Evolutionary conservation across 192 early-diverging fungal genomes (phyloP), one percentile per base, ranked within the genome.

Genomic region (Thamnidium elegans): DNA sequence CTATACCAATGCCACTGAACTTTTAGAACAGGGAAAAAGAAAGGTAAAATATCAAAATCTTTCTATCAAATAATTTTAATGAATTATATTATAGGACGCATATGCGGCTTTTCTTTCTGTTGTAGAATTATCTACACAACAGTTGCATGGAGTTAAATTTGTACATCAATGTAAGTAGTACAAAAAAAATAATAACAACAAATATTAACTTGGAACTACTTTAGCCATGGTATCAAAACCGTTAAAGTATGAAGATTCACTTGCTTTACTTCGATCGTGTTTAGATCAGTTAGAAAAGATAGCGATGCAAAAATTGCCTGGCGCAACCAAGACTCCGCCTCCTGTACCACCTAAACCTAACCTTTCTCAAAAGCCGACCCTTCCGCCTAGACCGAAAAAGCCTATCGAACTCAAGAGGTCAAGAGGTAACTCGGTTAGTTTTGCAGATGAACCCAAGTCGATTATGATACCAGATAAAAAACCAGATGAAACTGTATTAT

Each of bases 131-230:
- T 59, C 80, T 19, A 65, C 72, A 5, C 73, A 78, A 34, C 77
- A 79, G 21, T 67, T 84, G 17, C 69, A 79, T 39, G 74, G 60
- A 21, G 81, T 80, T 55, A 81, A 80, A 55, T 84, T 84, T 62
- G 75, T 82, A 51, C 75, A 79, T 74, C 79, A 84, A 53, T 73
- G 83, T 84, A 70, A 53, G 42, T 45, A 36, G 31, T 39, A 4
- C 3, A 54, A 23, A 14, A 65, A 65, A 30, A 26, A 65, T 14
- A n/a, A 54, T 23, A 65, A 43, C n/a, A 15, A n/a, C 20, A 31
- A 23, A 9, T 58, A 9, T 23, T 43, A 10, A 45, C 10, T 2
- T 43, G n/a, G n/a, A n/a, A n/a, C n/a, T n/a, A n/a, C n/a, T 43
- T 21, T 44, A 67, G 55, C 45, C n/a, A 13, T 52, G 15, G 55